Percentiles rank a stretch among this genome's conserved stretches.
These are phyloP conservation scores for Trichosporon sp. DNA, from an alignment of 1,284 basidiomycete genomes.

Conservation along the genomic window DNA sequence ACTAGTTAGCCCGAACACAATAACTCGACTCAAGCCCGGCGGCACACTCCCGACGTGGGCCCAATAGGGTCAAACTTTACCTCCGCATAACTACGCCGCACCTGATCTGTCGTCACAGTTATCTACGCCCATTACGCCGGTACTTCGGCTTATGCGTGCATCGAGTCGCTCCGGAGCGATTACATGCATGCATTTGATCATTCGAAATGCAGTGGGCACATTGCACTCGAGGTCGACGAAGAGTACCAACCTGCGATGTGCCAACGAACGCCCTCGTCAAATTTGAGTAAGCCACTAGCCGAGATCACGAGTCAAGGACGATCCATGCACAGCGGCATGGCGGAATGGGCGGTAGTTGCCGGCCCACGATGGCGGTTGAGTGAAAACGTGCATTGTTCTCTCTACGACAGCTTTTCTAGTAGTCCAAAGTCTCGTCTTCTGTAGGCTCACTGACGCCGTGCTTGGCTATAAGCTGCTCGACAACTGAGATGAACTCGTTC, in stretches of 20 bases:
- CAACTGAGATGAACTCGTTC: constrained; percentile 43
- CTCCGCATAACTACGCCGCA: constrained; percentile 3
- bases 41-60: background rate
- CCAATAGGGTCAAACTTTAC: background rate
- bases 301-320: background rate
- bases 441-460: background rate
- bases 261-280: background rate
- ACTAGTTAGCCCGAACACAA: background rate
- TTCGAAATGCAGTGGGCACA: background rate
- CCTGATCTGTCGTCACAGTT: background rate
- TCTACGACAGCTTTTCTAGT: background rate
- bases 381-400: background rate
- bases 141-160: background rate
- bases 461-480: background rate
- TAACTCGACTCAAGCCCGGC: background rate
- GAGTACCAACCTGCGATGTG: background rate
- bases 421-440: background rate
- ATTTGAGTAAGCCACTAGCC: background rate
- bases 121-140: background rate
- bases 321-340: background rate
- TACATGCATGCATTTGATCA: background rate
- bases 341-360: background rate
- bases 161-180: background rate
- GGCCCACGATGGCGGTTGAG: background rate
- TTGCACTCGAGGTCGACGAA: background rate